These are phyloP conservation scores for Aschersonia sp. DNA, from an alignment of 2,329 filamentous ascomycete species.

Conservation along the genomic window DNA sequence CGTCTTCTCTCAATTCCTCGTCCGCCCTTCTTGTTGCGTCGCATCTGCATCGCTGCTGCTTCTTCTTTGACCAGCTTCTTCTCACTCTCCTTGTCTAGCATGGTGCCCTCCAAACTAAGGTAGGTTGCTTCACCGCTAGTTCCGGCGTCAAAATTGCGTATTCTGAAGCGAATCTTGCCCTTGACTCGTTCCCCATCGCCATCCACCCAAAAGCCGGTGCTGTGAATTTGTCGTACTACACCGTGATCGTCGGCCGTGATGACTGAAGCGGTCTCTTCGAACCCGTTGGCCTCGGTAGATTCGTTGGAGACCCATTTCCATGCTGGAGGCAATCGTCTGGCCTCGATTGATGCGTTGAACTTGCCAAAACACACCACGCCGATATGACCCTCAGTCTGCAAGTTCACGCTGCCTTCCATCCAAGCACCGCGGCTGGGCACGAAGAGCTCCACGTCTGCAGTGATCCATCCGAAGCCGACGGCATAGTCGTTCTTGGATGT, in stretches of 20 bases:
- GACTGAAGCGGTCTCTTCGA: constrained; percentile 27
- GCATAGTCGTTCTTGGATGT: constrained; percentile 65
- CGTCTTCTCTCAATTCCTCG: constrained; percentile 17
- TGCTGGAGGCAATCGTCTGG: constrained; percentile 54
- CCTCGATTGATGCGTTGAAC: constrained; percentile 81
- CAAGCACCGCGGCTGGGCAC: constrained; percentile 57
- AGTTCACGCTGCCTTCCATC: constrained; percentile 68
- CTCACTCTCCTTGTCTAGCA: constrained; percentile 58
- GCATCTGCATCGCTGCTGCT: constrained; percentile 24
- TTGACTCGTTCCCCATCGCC: constrained; percentile 52
- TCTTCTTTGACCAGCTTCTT: constrained; percentile 30
- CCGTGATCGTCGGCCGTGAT: constrained; percentile 33
- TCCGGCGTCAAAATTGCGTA: constrained; percentile 73
- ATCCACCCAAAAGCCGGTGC: constrained; percentile 63
- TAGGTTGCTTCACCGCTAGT: constrained; percentile 64
- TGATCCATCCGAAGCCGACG: constrained; percentile 76
- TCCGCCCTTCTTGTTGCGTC: constrained; percentile 20
- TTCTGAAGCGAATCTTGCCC: constrained; percentile 59
- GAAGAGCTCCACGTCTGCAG: constrained; percentile 74
- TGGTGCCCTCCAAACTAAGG: constrained; percentile 76
- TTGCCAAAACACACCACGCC: constrained; percentile 81
- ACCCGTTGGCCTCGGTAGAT: constrained; percentile 19
- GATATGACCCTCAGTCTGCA: constrained; percentile 80
- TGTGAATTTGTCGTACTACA: constrained; percentile 35
- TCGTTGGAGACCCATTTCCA: constrained; percentile 68